phyloP scores from a whole-genome alignment of 2,329 filamentous ascomycete genomes.

The Byssoonygena ceratinophila region DNA sequence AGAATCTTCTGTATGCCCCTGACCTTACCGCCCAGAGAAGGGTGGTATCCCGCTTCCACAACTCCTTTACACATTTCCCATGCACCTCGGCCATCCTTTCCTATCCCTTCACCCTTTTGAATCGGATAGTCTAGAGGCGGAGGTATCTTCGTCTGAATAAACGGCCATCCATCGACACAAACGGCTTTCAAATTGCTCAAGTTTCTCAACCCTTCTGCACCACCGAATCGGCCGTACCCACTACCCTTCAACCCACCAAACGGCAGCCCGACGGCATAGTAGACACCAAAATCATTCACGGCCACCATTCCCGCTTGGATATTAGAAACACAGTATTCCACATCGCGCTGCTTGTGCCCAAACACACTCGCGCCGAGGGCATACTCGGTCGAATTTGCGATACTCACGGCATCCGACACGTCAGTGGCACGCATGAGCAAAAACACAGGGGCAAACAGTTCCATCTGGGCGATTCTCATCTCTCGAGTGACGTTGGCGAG shows the following conservation, averaged over 20 bases:
- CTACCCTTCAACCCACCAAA: slow-evolving; percentile 87
- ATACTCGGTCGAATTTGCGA: slow-evolving; percentile 77
- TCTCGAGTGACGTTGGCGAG: slow-evolving; percentile 74
- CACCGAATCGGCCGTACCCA: slow-evolving; percentile 87
- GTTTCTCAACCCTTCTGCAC: slow-evolving; percentile 72
- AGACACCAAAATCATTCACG: slow-evolving; percentile 89
- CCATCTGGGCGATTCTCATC: slow-evolving; percentile 81
- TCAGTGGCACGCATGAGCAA: slow-evolving; percentile 64
- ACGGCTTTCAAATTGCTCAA: slow-evolving; percentile 83
- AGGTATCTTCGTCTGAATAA: slow-evolving; percentile 66
- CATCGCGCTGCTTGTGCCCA: slow-evolving; percentile 53
- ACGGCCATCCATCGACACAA: slow-evolving; percentile 59
- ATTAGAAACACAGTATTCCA: slow-evolving; percentile 54
- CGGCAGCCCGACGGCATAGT: slow-evolving; percentile 85
- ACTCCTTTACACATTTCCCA: slow-evolving; percentile 46
- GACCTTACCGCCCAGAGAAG: slow-evolving; percentile 34
- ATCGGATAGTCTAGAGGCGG: slow-evolving; percentile 73
- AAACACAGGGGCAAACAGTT: slow-evolving; percentile 89
- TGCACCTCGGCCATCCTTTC: slow-evolving; percentile 48
- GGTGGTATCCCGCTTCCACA: slow-evolving; percentile 39
- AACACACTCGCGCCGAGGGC: slow-evolving; percentile 85
- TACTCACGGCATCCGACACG: slow-evolving; percentile 56
- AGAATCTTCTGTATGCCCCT: slow-evolving; percentile 31
- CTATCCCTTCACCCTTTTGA: slow-evolving; percentile 44
- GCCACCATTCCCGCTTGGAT: slow-evolving; percentile 82